Base-by-base conservation (phyloP, 768 basidiomycete genomes). In the Candolleomyces eurysporus region DNA sequence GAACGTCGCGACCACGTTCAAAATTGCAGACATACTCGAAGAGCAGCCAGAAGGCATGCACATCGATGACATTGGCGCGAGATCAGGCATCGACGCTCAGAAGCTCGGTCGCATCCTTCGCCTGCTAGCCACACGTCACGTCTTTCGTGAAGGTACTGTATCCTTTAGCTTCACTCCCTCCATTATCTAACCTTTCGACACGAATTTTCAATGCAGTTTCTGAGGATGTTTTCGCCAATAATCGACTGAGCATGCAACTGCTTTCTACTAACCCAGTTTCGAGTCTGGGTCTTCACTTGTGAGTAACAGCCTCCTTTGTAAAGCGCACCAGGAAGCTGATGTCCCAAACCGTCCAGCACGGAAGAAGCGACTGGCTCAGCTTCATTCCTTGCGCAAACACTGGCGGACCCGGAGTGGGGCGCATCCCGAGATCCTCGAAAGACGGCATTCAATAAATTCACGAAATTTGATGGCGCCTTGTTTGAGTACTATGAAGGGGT, bases 91-190 rank as follows among this genome's bases (percentile, higher is more conserved):
- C 8, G 69, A 79, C 19, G 60, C 64, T 8, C 68, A 61, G 30
- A 82, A 80, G 58, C 67, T 81, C 2, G 71, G 69, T 0, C 71
- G 79, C 2, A 70, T 80, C 36, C 58, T 82, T 51, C 74, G 79
- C 3, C 62, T 73, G 4, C 71, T 82, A 5, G 74, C 77, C 14
- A 71, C 76, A 9, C 77, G 72, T 49, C 77, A 81, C 63, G 69
- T 72, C 58, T 82, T 78, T 64, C 64, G 65, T 31, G 72, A 73
- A 68, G 72, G 72, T 72, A 50, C 22, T 9, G 11, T n/a, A 5
- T 2, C 26, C 21, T 45, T 32, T 43, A 30, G 2, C 11, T 16
- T 19, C 9, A 14, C n/a, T 31, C n/a, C 13, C n/a, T 22, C 21
- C 30, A 14, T 4, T 7, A 31, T 5, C 26, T 55, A 32, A 42